These are phyloP conservation scores for Barnettozyma pratensis DNA, from an alignment of 805 yeast species.

Conservation along the genomic window DNA sequence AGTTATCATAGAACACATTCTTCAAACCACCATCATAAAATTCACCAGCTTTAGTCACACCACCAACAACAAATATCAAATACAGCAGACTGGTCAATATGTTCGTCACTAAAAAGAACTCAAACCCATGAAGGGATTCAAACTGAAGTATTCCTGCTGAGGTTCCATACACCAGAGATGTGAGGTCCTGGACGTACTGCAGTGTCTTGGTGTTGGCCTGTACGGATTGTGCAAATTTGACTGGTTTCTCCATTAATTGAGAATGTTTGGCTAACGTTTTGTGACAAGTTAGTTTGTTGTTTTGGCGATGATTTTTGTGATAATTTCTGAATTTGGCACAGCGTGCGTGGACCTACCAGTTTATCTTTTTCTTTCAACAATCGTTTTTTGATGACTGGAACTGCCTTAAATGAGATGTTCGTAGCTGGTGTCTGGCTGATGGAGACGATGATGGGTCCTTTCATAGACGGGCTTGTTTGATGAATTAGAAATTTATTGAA, in stretches of 20 bases:
- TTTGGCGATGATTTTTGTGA: too few species aligned
- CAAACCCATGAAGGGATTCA: slow-evolving; percentile 21
- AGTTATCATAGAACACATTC: slow-evolving; percentile 11
- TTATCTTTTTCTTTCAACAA: too few species aligned
- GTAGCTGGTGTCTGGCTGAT: too few species aligned
- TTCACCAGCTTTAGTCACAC: slow-evolving; percentile 1
- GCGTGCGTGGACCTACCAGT: too few species aligned
- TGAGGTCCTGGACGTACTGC: slow-evolving; percentile 21
- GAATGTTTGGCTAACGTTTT: too few species aligned
- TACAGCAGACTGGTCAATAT: slow-evolving; percentile 8
- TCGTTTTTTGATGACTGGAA: too few species aligned
- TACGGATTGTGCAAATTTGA: slow-evolving; percentile 12
- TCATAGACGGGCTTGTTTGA: too few species aligned
- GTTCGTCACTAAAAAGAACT: slow-evolving; percentile 12
- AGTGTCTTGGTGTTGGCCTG: slow-evolving; percentile 10
- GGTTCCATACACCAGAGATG: slow-evolving; percentile 20
- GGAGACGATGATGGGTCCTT: too few species aligned
- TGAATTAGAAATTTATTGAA: too few species aligned
- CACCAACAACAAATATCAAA: slow-evolving; percentile 4
- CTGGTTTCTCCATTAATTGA: slow-evolving; percentile 19
- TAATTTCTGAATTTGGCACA: too few species aligned
- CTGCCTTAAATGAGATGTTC: too few species aligned
- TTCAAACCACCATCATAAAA: slow-evolving; percentile 16
- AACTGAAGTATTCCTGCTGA: slow-evolving; percentile 22
- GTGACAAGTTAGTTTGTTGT: too few species aligned